Base-by-base conservation (phyloP, 179 eudicot genomes). In the Corrigiola litoralis region DNA sequence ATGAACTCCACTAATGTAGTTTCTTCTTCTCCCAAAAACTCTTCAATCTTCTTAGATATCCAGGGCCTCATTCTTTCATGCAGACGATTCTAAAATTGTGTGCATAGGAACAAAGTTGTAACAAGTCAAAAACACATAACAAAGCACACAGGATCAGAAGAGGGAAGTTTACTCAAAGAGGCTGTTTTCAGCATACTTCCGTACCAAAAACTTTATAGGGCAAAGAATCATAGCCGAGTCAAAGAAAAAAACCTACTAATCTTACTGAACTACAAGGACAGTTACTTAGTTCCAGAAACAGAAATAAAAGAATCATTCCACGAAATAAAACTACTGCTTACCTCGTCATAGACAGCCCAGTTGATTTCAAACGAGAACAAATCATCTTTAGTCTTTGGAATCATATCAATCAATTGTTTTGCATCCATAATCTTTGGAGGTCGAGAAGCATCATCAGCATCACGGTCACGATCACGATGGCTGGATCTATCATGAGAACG, bases 381-480 rank as follows among this genome's bases (percentile, higher is more conserved):
- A 75, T 95, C 99, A 21, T 91, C 99, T 80, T 91, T 95, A 42
- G 97, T 95, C 83, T 87, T 91, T 8, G 99, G 99, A 60, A 95
- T 95, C 82, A 83, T 88, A 68, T 91, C 99, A 65, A 91, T 91
- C 81, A 95, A 77, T 63, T 94, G 95, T 67, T 94, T 94, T 49
- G 99, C 98, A 81, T 90, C 96, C 73, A 90, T 13, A 67, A 90
- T 81, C 77, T 79, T 88, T 33, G 65, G 76, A 66, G 69, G 84
- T 55, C 88, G 81, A 29, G 70, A 33, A 42, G 76, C 80, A 70
- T 59, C 67, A 69, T 79, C 96, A 37, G 75, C 77, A 41, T 72
- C 87, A 53, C 87, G 77, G 58, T 80, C 90, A 32, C 87, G 75
- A 47, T 77, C 87, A 33, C 88, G 83, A 34, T 83, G 85, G 75